Base-by-base conservation (phyloP, 1,284 basidiomycete genomes). In the Ceratobasidium sp. region DNA sequence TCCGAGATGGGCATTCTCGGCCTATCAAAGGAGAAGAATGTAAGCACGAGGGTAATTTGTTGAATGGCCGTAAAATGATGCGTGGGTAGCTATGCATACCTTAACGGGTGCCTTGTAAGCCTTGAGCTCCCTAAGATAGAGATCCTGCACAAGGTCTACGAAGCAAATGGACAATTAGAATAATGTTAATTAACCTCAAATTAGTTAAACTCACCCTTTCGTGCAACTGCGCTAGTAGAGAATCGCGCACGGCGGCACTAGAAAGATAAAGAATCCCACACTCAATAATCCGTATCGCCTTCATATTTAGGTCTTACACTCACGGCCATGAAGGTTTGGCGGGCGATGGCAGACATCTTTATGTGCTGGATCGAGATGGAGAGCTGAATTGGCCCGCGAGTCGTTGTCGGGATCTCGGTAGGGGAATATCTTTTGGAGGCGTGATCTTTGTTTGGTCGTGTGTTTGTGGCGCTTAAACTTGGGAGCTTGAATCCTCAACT, bases 111-210 rank as follows among this genome's bases (percentile, higher is more conserved):
- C 78, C 83, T 94, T 96, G 87, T 95, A 98, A 19, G 85, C 79
- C 82, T 92, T 96, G 77, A 98, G 84, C 82, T 96, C 90, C 76
- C 84, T 87, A 74, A 98, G 76, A 81, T 98, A 98, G 69, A 96
- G 78, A 74, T 97, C 93, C 85, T 96, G 92, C 69, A 98, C 84
- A 75, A 96, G 82, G 82, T 97, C 95, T 96, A 46, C 19, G n/a
- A 29, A 39, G 27, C 7, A 23, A n/a, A 1, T 8, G 23, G 47
- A 19, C 33, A 21, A 39, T 68, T 46, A 67, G 44, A 56, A 33
- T 29, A 8, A 44, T 59, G 11, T 41, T 29, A n/a, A 5, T 33
- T n/a, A 59, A 33, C 21, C 41, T 33, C 21, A 53, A 39, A 23
- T 39, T 57, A 11, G 53, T 29, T 47, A 44, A 13, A 80, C 83